phyloP scores from a whole-genome alignment of 2,329 filamentous ascomycete species.

The Xylaria sp. region DNA sequence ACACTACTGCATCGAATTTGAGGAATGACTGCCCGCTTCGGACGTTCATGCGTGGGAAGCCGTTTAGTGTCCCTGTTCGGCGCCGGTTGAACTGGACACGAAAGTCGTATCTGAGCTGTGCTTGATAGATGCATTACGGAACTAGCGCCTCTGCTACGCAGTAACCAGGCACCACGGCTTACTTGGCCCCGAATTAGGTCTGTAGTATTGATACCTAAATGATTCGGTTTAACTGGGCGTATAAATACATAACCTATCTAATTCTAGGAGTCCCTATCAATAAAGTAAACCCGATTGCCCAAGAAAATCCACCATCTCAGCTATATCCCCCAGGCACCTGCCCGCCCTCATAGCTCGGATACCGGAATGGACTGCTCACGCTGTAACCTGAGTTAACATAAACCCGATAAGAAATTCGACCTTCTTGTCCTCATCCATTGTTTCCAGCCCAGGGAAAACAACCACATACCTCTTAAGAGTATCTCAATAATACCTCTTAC shows the following conservation, averaged over 20 bases:
- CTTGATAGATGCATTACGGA: neutral
- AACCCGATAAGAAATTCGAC: neutral
- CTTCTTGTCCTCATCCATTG: neutral
- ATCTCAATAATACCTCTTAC: neutral
- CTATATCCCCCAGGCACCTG: neutral
- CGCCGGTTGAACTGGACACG: conserved; percentile 29
- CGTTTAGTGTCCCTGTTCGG: conserved; percentile 31
- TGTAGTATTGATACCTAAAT: neutral
- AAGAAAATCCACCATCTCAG: neutral
- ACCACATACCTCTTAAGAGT: neutral
- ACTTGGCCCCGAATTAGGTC: neutral
- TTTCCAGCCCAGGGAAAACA: too few species aligned
- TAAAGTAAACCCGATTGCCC: neutral
- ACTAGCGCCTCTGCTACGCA: neutral
- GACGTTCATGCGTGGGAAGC: conserved; percentile 25
- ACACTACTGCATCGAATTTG: neutral
- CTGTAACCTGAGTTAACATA: neutral
- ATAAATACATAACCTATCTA: neutral
- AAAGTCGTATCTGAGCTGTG: conserved; percentile 29
- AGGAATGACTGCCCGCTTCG: conserved; percentile 7
- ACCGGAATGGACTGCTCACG: neutral
- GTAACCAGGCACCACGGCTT: neutral
- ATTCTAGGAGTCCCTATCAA: neutral
- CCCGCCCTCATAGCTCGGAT: neutral
- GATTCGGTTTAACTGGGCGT: neutral